A percentile compares a stretch with the other conserved stretches of the same genome.
Conservation (phyloP, 2,329 filamentous ascomycete species). For the Penicillium sp. region DNA sequence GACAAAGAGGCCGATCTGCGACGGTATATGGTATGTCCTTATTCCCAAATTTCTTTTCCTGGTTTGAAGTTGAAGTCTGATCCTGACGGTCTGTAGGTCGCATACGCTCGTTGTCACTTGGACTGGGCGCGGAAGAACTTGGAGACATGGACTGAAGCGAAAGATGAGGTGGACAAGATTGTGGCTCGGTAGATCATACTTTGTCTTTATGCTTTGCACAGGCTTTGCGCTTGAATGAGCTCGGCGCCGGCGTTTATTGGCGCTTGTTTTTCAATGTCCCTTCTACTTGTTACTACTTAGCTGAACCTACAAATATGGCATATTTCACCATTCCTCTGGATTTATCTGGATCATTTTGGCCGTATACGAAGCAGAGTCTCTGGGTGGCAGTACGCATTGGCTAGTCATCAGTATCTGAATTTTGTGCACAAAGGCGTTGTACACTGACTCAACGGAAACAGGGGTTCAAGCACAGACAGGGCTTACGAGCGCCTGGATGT, state of each 20-base stretch:
- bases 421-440: too few relatives aligned
- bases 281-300: background rate
- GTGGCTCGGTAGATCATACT: conserved; percentile 42
- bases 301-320: background rate
- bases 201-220: background rate
- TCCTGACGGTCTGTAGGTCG: conserved; percentile 63
- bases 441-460: background rate
- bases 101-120: conserved; percentile 87
- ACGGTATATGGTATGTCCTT: conserved; percentile 98
- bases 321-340: background rate
- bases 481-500: background rate
- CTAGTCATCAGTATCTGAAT: background rate
- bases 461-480: background rate
- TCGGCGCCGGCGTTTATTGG: background rate
- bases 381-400: background rate
- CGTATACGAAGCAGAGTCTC: background rate
- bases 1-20: conserved; percentile 95
- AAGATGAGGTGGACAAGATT: conserved; percentile 84
- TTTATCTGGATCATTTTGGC: background rate
- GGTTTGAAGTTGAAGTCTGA: conserved; percentile 3
- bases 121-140: conserved; percentile 92
- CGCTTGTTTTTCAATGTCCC: background rate
- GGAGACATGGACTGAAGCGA: conserved; percentile 90
- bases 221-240: background rate
- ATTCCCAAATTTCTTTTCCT: too few relatives aligned